phyloP scores from a whole-genome alignment of 1,284 basidiomycete genomes.

The Coniferiporia sulphurascens region DNA sequence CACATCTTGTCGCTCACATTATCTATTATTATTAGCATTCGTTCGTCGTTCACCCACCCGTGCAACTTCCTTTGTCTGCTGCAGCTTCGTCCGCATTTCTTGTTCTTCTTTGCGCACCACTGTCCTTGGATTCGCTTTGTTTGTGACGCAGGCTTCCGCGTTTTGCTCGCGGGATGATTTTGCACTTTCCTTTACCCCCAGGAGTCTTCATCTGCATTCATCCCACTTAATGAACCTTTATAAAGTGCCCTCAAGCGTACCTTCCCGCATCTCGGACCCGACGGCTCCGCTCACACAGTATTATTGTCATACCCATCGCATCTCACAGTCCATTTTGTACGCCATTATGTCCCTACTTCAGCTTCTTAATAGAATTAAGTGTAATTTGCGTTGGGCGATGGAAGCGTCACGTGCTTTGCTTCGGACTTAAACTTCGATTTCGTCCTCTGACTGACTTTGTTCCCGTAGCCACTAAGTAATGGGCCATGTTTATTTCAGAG shows the following conservation, averaged over 20 bases:
- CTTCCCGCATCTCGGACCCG: not conserved
- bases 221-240: not conserved
- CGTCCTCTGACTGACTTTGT: too few relatives aligned
- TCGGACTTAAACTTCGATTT: not conserved
- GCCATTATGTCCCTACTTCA: not conserved
- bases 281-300: not conserved
- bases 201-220: not conserved
- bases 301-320: conserved; percentile 1
- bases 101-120: not conserved
- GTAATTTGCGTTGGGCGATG: not conserved
- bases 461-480: not conserved
- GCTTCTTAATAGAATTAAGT: not conserved
- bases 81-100: not conserved
- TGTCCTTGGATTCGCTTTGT: not conserved
- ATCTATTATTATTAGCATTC: not conserved
- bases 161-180: not conserved
- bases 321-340: not conserved
- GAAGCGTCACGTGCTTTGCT: not conserved
- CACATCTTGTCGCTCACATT: not conserved
- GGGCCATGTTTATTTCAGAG: not conserved
- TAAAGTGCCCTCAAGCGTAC: not conserved
- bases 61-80: not conserved
- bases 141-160: not conserved
- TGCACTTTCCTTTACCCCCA: not conserved
- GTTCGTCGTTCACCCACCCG: not conserved